phyloP scores from a whole-genome alignment of 805 yeast species.

The Ogataea siamensis region DNA sequence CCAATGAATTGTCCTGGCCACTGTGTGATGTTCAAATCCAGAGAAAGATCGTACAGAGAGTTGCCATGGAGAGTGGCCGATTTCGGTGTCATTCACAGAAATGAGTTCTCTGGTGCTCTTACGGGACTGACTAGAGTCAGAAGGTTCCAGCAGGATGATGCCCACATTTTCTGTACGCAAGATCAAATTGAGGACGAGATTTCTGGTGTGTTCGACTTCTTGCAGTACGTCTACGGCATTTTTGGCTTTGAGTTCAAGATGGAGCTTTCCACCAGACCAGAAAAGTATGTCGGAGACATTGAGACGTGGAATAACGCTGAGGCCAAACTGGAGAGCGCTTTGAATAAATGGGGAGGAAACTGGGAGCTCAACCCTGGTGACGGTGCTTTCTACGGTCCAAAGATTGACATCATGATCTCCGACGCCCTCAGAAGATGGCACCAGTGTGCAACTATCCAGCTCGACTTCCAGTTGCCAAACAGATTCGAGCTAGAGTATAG shows the following conservation, averaged over 20 bases:
- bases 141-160: slow-evolving; percentile 99
- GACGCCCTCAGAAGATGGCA: slow-evolving; percentile 96
- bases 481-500: slow-evolving; percentile 90
- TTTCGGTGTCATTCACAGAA: slow-evolving; percentile 95
- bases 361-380: slow-evolving; percentile 98
- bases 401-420: slow-evolving; percentile 92
- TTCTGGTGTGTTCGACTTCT: slow-evolving; percentile 78
- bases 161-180: slow-evolving; percentile 92
- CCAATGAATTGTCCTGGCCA: slow-evolving; percentile 95
- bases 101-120: slow-evolving; percentile 93
- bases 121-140: slow-evolving; percentile 96
- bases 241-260: slow-evolving; percentile 94
- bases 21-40: slow-evolving; percentile 85
- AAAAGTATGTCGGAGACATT: slow-evolving; percentile 89
- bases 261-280: slow-evolving; percentile 98
- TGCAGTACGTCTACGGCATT: slow-evolving; percentile 80
- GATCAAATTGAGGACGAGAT: slow-evolving; percentile 90
- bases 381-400: slow-evolving; percentile 95
- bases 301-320: slow-evolving; percentile 96
- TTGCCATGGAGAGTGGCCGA: slow-evolving; percentile 99
- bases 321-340: slow-evolving; percentile 73
- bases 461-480: slow-evolving; percentile 96
- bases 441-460: slow-evolving; percentile 98
- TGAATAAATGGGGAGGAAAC: slow-evolving; percentile 79
- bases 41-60: slow-evolving; percentile 95